These are phyloP conservation scores for Apiospora rasikravindrae DNA, from an alignment of 2,329 filamentous ascomycete genomes.

Conservation along the genomic window DNA sequence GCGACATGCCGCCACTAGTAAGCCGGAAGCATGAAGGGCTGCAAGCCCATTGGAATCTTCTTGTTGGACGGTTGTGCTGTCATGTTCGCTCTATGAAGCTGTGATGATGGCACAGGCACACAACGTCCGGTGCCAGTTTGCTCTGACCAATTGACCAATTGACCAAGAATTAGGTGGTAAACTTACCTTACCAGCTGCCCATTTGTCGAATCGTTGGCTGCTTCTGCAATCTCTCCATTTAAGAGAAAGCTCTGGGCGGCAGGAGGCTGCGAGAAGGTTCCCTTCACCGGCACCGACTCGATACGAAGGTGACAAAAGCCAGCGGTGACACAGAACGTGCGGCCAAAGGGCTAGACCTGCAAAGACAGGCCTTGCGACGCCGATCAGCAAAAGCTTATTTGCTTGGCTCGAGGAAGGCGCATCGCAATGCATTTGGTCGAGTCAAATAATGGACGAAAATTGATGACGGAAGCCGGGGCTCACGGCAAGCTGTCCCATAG, in stretches of 20 bases:
- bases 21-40: neutral
- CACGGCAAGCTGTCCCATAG: neutral
- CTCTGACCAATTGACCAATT: neutral
- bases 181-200: neutral
- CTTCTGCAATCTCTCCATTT: neutral
- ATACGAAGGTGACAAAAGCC: slow-evolving; percentile 4
- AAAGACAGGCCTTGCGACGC: neutral
- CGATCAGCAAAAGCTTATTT: slow-evolving; percentile 1
- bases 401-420: neutral
- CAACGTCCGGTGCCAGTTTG: neutral
- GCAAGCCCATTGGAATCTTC: neutral
- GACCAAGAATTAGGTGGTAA: neutral
- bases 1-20: slow-evolving; percentile 1
- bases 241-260: neutral
- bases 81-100: neutral
- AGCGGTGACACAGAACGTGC: neutral
- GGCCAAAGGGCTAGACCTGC: neutral
- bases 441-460: neutral
- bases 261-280: slow-evolving; percentile 3
- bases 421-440: neutral
- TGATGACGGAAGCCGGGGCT: neutral
- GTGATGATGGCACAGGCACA: neutral
- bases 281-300: neutral
- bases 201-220: neutral
- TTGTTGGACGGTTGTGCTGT: neutral